Conservation (phyloP, 495 filamentous ascomycete genomes). For the Annulohypoxylon stygium region DNA sequence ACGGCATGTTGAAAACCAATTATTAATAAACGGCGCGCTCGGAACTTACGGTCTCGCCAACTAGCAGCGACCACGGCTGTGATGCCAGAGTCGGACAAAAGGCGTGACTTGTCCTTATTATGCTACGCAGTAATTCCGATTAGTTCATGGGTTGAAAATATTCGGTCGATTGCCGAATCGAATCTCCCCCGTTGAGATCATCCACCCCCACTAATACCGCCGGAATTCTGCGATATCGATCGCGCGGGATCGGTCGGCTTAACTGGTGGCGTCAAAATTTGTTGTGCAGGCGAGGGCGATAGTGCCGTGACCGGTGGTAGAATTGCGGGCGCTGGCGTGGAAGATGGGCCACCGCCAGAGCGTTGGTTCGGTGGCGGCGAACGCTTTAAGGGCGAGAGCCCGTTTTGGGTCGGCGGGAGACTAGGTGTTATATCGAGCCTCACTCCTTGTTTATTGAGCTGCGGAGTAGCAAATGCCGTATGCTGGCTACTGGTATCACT, state of each 20-base stretch:
- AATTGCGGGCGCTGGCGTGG: slow-evolving; percentile 55
- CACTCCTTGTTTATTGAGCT: slow-evolving; percentile 42
- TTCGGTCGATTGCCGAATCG: not conserved
- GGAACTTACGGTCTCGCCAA: not conserved
- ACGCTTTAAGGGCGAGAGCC: slow-evolving; percentile 83
- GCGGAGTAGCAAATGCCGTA: slow-evolving; percentile 44
- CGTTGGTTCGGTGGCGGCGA: slow-evolving; percentile 59
- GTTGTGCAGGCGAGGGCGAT: slow-evolving; percentile 64
- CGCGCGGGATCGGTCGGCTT: slow-evolving; percentile 58
- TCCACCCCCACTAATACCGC: slow-evolving; percentile 26
- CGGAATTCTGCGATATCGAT: slow-evolving; percentile 34
- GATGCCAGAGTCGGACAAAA: not conserved
- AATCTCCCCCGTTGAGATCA: slow-evolving; percentile 10
- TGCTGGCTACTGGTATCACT: slow-evolving; percentile 28
- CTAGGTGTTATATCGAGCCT: slow-evolving; percentile 51
- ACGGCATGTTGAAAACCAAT: slow-evolving; percentile 1
- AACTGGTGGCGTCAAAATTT: slow-evolving; percentile 64
- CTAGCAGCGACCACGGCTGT: not conserved
- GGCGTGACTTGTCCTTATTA: slow-evolving; percentile 14
- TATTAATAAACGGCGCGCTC: not conserved
- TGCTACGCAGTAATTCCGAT: slow-evolving; percentile 1
- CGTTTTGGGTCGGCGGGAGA: slow-evolving; percentile 70
- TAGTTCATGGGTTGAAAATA: not conserved
- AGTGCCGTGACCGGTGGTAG: slow-evolving; percentile 66
- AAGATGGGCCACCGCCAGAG: slow-evolving; percentile 37